Conservation (phyloP, 73 alveolate genomes). For the Paramecium tetraurelia region DNA sequence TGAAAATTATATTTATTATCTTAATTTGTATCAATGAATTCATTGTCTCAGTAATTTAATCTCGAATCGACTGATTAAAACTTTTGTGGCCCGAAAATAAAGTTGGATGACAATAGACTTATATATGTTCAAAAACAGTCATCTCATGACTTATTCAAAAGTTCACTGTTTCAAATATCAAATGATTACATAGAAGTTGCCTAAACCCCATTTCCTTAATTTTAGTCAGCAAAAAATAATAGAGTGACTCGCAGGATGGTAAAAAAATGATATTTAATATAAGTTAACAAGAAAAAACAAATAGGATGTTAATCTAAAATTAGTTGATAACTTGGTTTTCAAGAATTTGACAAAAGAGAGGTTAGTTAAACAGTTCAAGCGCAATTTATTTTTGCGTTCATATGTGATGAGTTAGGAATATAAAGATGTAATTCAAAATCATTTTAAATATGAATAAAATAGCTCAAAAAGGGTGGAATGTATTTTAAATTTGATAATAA, state of each 20-base stretch:
- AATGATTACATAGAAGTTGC: conserved; percentile 14
- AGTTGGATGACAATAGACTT: not conserved
- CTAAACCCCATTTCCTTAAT: not conserved
- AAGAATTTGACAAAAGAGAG: not conserved
- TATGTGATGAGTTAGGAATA: not conserved
- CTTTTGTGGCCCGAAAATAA: not conserved
- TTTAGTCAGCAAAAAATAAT: not conserved
- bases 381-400: not conserved
- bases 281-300: not conserved
- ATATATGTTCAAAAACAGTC: not conserved
- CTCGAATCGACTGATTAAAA: not conserved
- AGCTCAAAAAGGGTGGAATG: conserved; percentile 15
- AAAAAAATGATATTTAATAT: not conserved
- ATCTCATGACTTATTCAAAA: not conserved
- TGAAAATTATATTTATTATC: not conserved
- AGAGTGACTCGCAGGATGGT: not conserved
- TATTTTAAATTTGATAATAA: not conserved
- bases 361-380: not conserved
- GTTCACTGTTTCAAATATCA: not conserved
- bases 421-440: not conserved
- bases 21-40: not conserved
- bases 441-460: conserved; percentile 1
- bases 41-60: not conserved
- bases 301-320: not conserved
- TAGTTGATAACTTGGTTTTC: not conserved